phyloP scores from a whole-genome alignment of 192 early-diverging fungal species.

The Phlyctochytrium planicorne region DNA sequence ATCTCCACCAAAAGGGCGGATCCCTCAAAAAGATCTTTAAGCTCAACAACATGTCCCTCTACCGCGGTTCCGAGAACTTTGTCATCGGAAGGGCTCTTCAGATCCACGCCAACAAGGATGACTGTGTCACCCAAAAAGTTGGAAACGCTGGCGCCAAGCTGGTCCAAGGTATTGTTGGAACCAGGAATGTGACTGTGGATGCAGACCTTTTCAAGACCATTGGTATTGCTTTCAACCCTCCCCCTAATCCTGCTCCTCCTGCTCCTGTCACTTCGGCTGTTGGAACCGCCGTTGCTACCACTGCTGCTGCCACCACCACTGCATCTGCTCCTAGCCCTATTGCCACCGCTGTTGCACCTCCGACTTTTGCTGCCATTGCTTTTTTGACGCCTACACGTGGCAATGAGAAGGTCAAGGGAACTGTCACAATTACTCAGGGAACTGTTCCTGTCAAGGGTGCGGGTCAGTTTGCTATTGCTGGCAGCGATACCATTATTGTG shows the following conservation, averaged over 20 bases:
- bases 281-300: neutral
- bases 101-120: constrained; percentile 25
- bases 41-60: neutral
- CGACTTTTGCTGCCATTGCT: neutral
- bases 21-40: neutral
- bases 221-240: neutral
- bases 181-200: neutral
- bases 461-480: no score
- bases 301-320: neutral
- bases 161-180: constrained; percentile 25
- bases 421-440: no score
- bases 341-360: neutral
- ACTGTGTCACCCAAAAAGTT: constrained; percentile 25
- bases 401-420: neutral
- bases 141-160: constrained; percentile 33
- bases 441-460: no score
- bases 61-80: neutral
- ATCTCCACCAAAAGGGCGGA: no score
- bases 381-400: neutral
- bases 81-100: constrained; percentile 23
- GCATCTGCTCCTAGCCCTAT: neutral
- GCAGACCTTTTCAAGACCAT: neutral
- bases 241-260: no score
- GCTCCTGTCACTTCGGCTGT: neutral
- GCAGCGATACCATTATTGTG: no score